Evolutionary conservation across 768 basidiomycete genomes (phyloP), one percentile per base, ranked within the genome.

Genomic region (Trametes punicea): DNA sequence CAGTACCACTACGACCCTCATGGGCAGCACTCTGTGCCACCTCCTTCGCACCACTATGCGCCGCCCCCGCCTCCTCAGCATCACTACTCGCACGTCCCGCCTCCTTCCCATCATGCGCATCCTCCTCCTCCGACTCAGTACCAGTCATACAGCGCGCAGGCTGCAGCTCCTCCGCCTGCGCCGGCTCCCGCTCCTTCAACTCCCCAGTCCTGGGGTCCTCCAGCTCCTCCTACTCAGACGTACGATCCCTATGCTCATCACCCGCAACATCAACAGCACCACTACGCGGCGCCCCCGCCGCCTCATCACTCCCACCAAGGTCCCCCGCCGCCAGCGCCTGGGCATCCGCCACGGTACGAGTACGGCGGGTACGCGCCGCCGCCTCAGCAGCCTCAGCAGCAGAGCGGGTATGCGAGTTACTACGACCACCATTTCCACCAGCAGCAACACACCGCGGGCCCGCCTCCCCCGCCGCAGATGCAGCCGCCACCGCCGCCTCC

Each of bases 181-280:
- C 56, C 62, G 1, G 55, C 21, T 2, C 41, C 73, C 23, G 53
- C 64, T 16, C 55, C 62, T 25, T 55, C 58, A 1, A 51, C 64
- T 6, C 47, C 62, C 8, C 57, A 59, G 4, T 44, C 49, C 6
- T 60, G 59, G 55, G 55, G 40, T 2, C 55, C 59, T 23, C 53
- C 50, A 5, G 21, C 57, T 8, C 6, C 54, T 6, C 44, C 63
- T 6, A 20, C 56, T 2, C 55, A 51, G 38, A 44, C 55, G 29
- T 62, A 64, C 55, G 65, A 67, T 20, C 62, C 65, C 23, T 70
- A 74, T 42, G 66, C 68, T 38, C 69, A 70, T 6, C 70, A 70
- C 38, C 67, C 70, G 40, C 57, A 57, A 26, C 50, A 55, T 25
- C 62, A 49, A 27, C 57, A 53, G n/a, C 71, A 60, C 30, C 60